These are phyloP conservation scores for Ulmus americana DNA, from an alignment of 331 rosid species.

Conservation along the genomic window DNA sequence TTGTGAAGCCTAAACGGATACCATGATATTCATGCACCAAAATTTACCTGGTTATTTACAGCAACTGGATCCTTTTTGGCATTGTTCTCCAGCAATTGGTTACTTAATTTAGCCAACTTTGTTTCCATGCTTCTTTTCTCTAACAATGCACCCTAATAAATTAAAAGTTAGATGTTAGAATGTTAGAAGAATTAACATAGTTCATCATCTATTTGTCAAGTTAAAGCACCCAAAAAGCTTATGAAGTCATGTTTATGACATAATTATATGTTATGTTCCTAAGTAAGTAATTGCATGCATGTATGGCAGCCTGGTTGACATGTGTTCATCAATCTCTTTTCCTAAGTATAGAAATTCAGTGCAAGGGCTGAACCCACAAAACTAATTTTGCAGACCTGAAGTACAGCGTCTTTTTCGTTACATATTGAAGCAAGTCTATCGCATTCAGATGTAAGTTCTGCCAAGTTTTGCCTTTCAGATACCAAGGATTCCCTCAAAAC, in stretches of 20 bases:
- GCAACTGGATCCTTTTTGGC: constrained; percentile 40
- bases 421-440: constrained; percentile 47
- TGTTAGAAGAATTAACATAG: not conserved
- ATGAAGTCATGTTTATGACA: too few species aligned
- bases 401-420: constrained; percentile 66
- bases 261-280: too few species aligned
- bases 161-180: constrained; percentile 17
- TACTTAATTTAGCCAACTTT: constrained; percentile 53
- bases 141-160: constrained; percentile 47
- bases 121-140: constrained; percentile 71
- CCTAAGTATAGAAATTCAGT: not conserved
- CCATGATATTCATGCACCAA: constrained; percentile 6
- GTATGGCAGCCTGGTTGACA: too few species aligned
- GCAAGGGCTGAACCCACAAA: constrained; percentile 11
- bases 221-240: too few species aligned
- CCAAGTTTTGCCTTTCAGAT: constrained; percentile 48
- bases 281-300: too few species aligned
- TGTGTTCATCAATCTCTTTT: too few species aligned
- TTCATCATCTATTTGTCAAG: too few species aligned
- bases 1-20: not conserved
- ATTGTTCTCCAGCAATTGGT: constrained; percentile 41
- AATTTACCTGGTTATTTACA: constrained; percentile 53
- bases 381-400: constrained; percentile 53
- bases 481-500: constrained; percentile 50
- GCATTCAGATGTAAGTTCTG: constrained; percentile 45